Evolutionary conservation across 805 yeast species (phyloP), one percentile per base, ranked within the genome.

Genomic region (Teunomyces stri): DNA sequence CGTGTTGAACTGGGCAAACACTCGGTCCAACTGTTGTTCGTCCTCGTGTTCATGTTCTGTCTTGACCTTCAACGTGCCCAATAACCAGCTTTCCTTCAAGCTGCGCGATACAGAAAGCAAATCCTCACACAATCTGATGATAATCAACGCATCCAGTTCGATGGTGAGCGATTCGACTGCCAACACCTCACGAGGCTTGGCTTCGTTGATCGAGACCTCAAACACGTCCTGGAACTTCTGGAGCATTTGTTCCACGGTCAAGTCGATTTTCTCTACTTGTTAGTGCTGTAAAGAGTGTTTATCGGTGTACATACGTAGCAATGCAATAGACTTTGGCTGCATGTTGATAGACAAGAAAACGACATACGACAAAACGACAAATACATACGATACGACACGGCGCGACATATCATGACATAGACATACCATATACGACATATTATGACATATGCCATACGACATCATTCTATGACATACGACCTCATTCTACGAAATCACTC

Each of bases 141-240:
- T 78, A 1, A 75, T 69, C 45, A 76, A 64, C 0, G 83, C 74
- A 52, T 78, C 78, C 16, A 79, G 69, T 53, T 80, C 84, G 21
- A 81, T 76, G 13, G 80, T 80, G 15, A 81, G 62, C 29, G 80
- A 72, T 51, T 80, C 84, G n/a, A 79, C 76, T 0, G 83, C 76
- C 30, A 72, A 52, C 20, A 68, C 52, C 49, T 73, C 78, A 38
- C 65, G 64, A 12, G 75, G 64, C 48, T 72, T 72, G 46, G 68
- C 74, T 45, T 65, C 65, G 27, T 68, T 64, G 33, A 70, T 61
- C 12, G 80, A 70, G 2, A 78, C 70, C 47, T 78, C 81, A 42
- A 80, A 66, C 27, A 79, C 75, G 46, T 78, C 81, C 56, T 76
- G 80, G 46, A 78, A 76, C 55, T 79, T 78, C 46, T 72, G 75